Evolutionary conservation across 2,329 filamentous ascomycete species (phyloP), one percentile per base, ranked within the genome.

Genomic region (Colletotrichum sp.): DNA sequence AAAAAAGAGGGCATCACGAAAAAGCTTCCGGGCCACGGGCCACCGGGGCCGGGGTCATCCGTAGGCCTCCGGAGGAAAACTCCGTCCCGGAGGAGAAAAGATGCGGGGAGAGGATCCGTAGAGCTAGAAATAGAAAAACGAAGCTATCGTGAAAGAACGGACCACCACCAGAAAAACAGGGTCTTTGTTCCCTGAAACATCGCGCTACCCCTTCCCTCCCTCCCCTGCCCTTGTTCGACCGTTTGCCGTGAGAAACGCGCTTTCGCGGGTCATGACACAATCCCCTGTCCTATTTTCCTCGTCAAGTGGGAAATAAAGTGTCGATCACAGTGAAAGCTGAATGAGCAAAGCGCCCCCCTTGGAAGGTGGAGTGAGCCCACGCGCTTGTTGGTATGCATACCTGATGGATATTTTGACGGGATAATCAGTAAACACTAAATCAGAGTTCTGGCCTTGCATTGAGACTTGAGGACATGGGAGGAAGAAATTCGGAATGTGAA

Each of bases 301-400:
- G 55, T n/a, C 36, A 60, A 67, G 60, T 72, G 30, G 24, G 52
- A 64, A 39, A 36, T 18, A 64, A 44, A 64, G 36, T 34, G 32
- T 26, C 21, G 24, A 18, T 64, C 55, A 66, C 52, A 63, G 69
- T 62, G 32, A 67, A 68, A 75, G 62, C 72, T 75, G 72, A 75
- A 66, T 49, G 39, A 30, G 49, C 36, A 52, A 52, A 21, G 44
- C 44, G 44, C n/a, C 10, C 10, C n/a, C 44, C n/a, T 36, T 15
- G 64, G 62, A 21, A 18, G 21, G 63, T 68, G 72, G 39, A 63
- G 55, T 13, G 55, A 34, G 21, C 28, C 28, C 52, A 55, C 44
- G 66, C 59, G 66, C 71, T 70, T 74, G 71, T 24, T 26, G 44
- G 49, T 59, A 49, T 44, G 72, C 69, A 34, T 57, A 36, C 28